Evolutionary conservation across 768 basidiomycete species (phyloP).

Genomic region (Leccinum aurantiacum): DNA sequence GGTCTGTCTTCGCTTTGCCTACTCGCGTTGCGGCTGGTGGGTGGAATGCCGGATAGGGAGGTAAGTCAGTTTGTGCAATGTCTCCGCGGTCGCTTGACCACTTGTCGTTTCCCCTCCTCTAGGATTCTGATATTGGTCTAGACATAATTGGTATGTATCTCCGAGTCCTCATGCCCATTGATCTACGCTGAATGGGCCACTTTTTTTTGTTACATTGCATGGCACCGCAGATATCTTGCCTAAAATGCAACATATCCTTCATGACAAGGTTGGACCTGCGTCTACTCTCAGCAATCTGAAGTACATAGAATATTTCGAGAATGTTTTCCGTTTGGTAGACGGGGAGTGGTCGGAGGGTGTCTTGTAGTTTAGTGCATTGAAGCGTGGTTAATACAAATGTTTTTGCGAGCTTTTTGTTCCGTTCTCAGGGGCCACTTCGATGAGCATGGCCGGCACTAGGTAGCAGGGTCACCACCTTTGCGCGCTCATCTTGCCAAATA

Average conservation of each 20-base stretch:
- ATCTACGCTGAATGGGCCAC: background rate
- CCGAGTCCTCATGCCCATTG: background rate
- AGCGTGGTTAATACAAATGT: no score
- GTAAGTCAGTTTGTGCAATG: background rate
- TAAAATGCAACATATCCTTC: background rate
- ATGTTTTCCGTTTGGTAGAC: background rate
- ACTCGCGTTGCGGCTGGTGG: background rate
- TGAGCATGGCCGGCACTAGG: no score
- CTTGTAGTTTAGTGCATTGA: no score
- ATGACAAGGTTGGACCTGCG: background rate
- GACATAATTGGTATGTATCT: background rate
- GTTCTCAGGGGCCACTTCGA: no score
- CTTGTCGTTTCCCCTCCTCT: background rate
- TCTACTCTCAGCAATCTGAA: background rate
- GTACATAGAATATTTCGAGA: background rate
- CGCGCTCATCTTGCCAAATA: no score
- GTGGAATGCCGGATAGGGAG: background rate
- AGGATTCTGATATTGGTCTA: background rate
- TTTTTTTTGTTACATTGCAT: background rate
- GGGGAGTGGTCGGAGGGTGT: background rate
- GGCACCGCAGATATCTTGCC: background rate
- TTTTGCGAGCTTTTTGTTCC: no score
- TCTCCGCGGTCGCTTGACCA: background rate
- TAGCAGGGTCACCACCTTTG: no score
- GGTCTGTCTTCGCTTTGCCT: background rate